These are phyloP conservation scores for Sugiyamaella japonica DNA, from an alignment of 1,139 yeast species.

Conservation along the genomic window DNA sequence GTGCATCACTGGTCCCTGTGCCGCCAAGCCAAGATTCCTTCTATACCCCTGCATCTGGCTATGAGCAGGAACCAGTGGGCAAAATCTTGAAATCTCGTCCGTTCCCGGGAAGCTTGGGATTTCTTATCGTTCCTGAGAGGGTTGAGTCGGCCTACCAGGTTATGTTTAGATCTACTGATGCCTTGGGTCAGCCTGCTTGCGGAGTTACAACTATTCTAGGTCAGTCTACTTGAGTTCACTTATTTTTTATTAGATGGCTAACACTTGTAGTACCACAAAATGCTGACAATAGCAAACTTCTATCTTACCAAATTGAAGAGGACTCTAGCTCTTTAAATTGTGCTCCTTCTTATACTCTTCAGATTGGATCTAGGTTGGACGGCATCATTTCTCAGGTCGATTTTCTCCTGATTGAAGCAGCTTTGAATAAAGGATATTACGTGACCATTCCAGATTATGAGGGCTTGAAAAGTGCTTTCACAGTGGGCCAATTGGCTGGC, in stretches of 20 bases:
- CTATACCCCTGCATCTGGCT: slow-evolving; percentile 28
- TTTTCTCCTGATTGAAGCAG: slow-evolving; percentile 19
- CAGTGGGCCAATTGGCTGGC: slow-evolving; percentile 29
- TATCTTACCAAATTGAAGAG: slow-evolving; percentile 36
- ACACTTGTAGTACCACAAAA: slow-evolving; percentile 25
- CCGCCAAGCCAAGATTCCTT: slow-evolving; percentile 30
- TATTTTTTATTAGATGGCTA: not conserved
- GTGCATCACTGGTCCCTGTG: not conserved
- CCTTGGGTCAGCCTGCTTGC: slow-evolving; percentile 30
- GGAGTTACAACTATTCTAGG: slow-evolving; percentile 34
- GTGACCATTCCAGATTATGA: slow-evolving; percentile 30
- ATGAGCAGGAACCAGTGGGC: slow-evolving; percentile 23
- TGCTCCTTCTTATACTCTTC: slow-evolving; percentile 34
- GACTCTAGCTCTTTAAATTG: slow-evolving; percentile 34
- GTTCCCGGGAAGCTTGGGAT: slow-evolving; percentile 22
- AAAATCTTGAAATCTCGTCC: slow-evolving; percentile 23
- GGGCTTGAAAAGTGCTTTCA: slow-evolving; percentile 26
- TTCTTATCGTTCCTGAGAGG: slow-evolving; percentile 6
- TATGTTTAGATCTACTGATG: slow-evolving; percentile 31
- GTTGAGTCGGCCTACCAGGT: slow-evolving; percentile 32
- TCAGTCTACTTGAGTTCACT: not conserved
- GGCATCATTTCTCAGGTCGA: slow-evolving; percentile 11
- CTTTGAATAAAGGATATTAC: slow-evolving; percentile 27
- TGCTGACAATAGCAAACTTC: slow-evolving; percentile 25
- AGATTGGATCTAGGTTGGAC: slow-evolving; percentile 15